Conservation (phyloP, 2,329 filamentous ascomycete genomes). For the Ceratocystis colombiana region DNA sequence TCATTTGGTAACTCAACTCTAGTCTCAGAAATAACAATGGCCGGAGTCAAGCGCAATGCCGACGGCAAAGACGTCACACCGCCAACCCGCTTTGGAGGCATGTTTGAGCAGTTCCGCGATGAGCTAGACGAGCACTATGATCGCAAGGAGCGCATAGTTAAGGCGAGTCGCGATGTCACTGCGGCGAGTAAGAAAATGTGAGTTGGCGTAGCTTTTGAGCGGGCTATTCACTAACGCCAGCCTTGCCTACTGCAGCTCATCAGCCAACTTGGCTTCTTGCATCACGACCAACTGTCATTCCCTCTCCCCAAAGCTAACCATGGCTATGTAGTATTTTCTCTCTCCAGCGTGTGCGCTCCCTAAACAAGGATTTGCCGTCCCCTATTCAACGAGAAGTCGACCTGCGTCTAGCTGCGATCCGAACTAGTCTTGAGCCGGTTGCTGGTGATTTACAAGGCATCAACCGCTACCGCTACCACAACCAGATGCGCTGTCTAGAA, state of each 20-base stretch:
- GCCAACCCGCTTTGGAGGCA: conserved; percentile 46
- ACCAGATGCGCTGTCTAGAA: conserved; percentile 75
- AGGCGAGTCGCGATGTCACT: conserved; percentile 84
- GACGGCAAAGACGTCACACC: conserved; percentile 38
- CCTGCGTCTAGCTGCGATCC: conserved; percentile 60
- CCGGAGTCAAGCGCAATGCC: conserved; percentile 44
- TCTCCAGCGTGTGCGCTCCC: conserved; percentile 46
- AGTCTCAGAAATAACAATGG: not conserved
- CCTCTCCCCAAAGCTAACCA: not conserved
- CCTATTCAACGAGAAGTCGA: conserved; percentile 61
- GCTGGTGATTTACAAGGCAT: conserved; percentile 64
- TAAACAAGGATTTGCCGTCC: conserved; percentile 53
- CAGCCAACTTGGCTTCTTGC: too few relatives aligned
- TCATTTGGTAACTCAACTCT: too few relatives aligned
- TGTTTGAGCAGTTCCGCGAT: conserved; percentile 77
- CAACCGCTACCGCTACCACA: conserved; percentile 72
- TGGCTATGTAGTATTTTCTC: conserved; percentile 33
- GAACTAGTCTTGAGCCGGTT: conserved; percentile 56
- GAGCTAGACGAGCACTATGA: conserved; percentile 94
- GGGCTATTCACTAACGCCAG: not conserved
- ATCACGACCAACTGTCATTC: not conserved
- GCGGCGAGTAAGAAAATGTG: conserved; percentile 95
- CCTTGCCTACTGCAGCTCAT: not conserved
- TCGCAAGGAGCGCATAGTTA: conserved; percentile 78
- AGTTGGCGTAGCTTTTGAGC: conserved; percentile 24